Base-by-base conservation (phyloP, 1,139 yeast species). In the Yarrowia galli region DNA sequence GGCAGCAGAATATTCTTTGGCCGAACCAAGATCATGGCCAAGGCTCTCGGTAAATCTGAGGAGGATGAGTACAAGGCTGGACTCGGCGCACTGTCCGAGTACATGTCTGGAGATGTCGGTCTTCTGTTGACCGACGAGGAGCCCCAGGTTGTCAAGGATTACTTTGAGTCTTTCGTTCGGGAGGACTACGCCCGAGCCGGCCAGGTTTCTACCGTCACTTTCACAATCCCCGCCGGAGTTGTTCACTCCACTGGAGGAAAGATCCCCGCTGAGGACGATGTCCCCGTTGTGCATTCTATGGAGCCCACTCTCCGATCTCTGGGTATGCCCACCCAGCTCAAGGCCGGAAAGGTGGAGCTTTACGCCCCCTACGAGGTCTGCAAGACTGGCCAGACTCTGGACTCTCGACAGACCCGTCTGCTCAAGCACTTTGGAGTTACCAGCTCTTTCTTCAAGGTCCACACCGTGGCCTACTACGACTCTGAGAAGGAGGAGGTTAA, bases 171-270 rank as follows among this genome's bases (percentile, higher is more conserved):
- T 12, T 95, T 90, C 78, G 82, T 86, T 58, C 91, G 87, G 80
- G 84, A 87, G 32, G 99, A 95, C 76, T 95, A 84, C 78, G 91
- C 97, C 32, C 87, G 99, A 78, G 95, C 98, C 51, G 96, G 96
- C 72, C 84, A 92, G 56, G 86, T 80, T 74, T 85, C 97, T 5
- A 97, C 98, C 68, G 81, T 93, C 72, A 88, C 90, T 69, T 92
- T 95, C 79, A 84, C 86, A 10, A 84, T 95, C 67, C 98, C 99
- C 40, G 92, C 84, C 69, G 99, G 99, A 48, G 83, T 92, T 68
- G 89, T 95, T 15, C 93, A 92, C 78, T 91, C 98, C 18, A 88
- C 97, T 78, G 99, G 98, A 74, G 99, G 99, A 22, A 97, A 91
- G 80, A 82, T 93, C 69, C 84, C 97, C 40, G 81, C 79, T 35